A percentile compares a stretch with the other conserved stretches of the same genome.
Conservation (phyloP, 192 early-diverging fungal genomes). For the Mortierella claussenii region DNA sequence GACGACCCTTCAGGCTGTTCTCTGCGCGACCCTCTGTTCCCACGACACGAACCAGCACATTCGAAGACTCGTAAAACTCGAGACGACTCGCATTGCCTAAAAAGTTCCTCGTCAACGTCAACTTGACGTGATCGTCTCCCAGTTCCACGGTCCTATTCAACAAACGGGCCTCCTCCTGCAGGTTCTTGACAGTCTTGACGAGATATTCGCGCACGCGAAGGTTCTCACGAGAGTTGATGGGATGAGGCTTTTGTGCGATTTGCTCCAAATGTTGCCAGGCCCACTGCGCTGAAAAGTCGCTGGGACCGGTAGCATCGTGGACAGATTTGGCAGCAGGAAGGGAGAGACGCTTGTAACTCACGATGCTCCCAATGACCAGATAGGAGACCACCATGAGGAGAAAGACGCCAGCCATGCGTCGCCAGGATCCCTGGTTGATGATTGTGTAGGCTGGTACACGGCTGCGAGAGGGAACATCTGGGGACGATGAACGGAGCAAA, state of each 20-base stretch:
- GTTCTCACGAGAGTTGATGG: conserved; percentile 48
- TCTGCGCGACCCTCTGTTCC: conserved; percentile 57
- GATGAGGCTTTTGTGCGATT: conserved; percentile 41
- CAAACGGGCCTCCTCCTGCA: conserved; percentile 32
- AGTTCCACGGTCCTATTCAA: conserved; percentile 30
- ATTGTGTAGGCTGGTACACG: conserved; percentile 3
- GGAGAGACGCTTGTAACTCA: conserved; percentile 41
- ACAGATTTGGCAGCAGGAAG: conserved; percentile 34
- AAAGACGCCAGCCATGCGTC: conserved; percentile 46
- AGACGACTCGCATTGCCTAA: conserved; percentile 30
- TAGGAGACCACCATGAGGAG: conserved; percentile 45
- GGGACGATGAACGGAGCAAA: conserved; percentile 2
- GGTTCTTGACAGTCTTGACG: conserved; percentile 14
- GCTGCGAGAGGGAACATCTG: not conserved
- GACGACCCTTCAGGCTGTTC: conserved; percentile 15
- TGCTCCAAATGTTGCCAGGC: conserved; percentile 50
- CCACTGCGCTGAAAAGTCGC: conserved; percentile 41
- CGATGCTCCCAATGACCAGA: conserved; percentile 39
- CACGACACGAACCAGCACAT: conserved; percentile 69
- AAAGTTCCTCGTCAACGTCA: conserved; percentile 24
- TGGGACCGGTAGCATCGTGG: conserved; percentile 19
- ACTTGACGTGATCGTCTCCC: conserved; percentile 28
- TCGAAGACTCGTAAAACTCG: conserved; percentile 60
- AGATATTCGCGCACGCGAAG: conserved; percentile 36
- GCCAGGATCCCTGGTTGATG: conserved; percentile 47